These are phyloP conservation scores for Cryphonectria nitschkei DNA, from an alignment of 2,329 filamentous ascomycete genomes.

Conservation along the genomic window DNA sequence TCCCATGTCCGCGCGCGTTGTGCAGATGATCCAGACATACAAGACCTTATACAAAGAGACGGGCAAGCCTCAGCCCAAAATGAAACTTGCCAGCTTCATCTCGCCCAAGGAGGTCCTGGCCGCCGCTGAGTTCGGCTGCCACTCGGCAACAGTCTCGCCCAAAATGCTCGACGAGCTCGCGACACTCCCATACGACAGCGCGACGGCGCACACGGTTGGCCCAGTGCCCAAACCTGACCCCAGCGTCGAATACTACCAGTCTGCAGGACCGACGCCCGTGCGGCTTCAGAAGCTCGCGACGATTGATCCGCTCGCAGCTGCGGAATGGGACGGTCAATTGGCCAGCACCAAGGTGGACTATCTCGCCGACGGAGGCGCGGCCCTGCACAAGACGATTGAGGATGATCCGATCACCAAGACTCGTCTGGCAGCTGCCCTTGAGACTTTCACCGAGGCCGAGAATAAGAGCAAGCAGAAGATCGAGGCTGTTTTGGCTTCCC, in stretches of 20 bases:
- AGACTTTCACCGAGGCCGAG: conserved; percentile 43
- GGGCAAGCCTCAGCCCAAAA: conserved; percentile 50
- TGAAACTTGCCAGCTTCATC: conserved; percentile 53
- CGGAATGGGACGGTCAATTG: conserved; percentile 44
- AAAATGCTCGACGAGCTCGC: conserved; percentile 44
- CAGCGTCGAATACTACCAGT: conserved; percentile 42
- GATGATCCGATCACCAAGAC: conserved; percentile 42
- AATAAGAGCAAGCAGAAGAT: conserved; percentile 37
- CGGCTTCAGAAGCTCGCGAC: conserved; percentile 41
- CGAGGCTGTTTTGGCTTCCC: conserved; percentile 34
- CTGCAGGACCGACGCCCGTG: conserved; percentile 38
- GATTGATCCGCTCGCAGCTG: conserved; percentile 45
- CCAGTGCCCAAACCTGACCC: conserved; percentile 43
- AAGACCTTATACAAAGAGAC: conserved; percentile 49
- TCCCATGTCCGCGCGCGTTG: conserved; percentile 50
- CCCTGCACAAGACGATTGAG: conserved; percentile 47
- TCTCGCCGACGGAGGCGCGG: conserved; percentile 48
- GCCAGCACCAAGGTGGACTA: conserved; percentile 49
- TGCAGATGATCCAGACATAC: conserved; percentile 54
- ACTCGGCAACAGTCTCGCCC: conserved; percentile 49
- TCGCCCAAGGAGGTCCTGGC: conserved; percentile 49
- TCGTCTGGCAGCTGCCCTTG: conserved; percentile 45
- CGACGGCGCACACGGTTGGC: conserved; percentile 41
- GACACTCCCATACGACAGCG: conserved; percentile 42
- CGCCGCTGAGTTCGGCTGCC: conserved; percentile 50